phyloP scores from a whole-genome alignment of 2,329 filamentous ascomycete species.

The Diaporthe vaccinii region DNA sequence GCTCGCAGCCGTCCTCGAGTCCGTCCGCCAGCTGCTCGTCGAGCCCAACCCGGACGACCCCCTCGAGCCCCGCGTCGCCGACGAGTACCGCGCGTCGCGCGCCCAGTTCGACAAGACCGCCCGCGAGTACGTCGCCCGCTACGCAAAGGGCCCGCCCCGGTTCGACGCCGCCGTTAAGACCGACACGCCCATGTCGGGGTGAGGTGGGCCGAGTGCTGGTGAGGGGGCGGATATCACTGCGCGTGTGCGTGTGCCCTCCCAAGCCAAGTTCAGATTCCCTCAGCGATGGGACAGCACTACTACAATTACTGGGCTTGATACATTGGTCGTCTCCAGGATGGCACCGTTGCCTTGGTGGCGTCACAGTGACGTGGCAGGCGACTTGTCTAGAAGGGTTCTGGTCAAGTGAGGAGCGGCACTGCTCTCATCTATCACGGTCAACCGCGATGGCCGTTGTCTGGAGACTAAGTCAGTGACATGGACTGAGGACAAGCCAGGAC shows the following conservation, averaged over 20 bases:
- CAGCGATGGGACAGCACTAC: not conserved
- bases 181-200: not conserved
- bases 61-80: slow-evolving; percentile 87
- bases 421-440: not conserved
- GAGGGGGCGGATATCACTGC: not conserved
- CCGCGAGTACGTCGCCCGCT: slow-evolving; percentile 78
- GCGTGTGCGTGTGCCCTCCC: not conserved
- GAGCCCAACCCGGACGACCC: slow-evolving; percentile 92
- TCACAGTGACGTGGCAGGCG: not conserved
- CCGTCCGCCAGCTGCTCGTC: slow-evolving; percentile 79
- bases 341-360: no score
- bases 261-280: not conserved
- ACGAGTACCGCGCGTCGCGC: slow-evolving; percentile 81
- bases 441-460: no score
- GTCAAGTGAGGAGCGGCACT: not conserved
- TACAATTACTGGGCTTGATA: not conserved
- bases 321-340: not conserved
- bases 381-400: not conserved
- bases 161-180: slow-evolving; percentile 49
- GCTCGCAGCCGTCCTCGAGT: slow-evolving; percentile 81
- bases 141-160: slow-evolving; percentile 67
- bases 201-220: not conserved
- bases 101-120: slow-evolving; percentile 81
- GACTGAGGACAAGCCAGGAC: not conserved
- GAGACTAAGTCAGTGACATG: not conserved